Evolutionary conservation across 208 protist genomes (phyloP).

Genomic region (Naegleria fowleri): DNA sequence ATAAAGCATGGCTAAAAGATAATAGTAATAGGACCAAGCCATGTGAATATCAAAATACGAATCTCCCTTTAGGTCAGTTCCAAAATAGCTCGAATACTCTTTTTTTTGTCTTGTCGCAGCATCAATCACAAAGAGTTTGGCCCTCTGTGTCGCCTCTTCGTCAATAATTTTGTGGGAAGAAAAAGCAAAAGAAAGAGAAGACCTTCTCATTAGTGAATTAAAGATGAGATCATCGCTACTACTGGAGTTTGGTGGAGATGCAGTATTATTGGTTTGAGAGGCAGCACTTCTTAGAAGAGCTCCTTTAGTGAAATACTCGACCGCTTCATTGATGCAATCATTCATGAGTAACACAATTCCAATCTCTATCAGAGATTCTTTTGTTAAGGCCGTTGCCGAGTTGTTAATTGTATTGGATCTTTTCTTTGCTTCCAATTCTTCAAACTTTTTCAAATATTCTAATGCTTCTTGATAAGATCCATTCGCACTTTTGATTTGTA

Average conservation of each 20-base stretch:
- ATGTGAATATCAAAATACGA: not conserved
- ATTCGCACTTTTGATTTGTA: not conserved
- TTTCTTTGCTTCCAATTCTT: not conserved
- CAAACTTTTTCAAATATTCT: not conserved
- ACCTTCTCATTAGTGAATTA: not conserved
- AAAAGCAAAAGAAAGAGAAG: not conserved
- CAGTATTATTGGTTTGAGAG: not conserved
- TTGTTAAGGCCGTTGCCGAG: not conserved
- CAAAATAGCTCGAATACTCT: not conserved
- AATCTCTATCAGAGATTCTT: not conserved
- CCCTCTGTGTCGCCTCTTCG: not conserved
- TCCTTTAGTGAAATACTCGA: not conserved
- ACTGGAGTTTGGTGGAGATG: not conserved
- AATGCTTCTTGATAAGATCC: not conserved
- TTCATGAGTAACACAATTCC: not conserved
- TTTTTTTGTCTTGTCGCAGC: not conserved
- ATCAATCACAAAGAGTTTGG: not conserved
- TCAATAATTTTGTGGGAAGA: not conserved
- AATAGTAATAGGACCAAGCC: constrained; percentile 11
- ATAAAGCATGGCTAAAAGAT: not conserved
- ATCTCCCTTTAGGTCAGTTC: not conserved
- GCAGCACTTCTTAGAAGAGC: not conserved
- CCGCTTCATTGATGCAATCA: not conserved
- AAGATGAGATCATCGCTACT: not conserved
- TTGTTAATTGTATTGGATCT: not conserved